phyloP scores from a whole-genome alignment of 148 eudicot genomes.

The Vaccinium vitisidaea region DNA sequence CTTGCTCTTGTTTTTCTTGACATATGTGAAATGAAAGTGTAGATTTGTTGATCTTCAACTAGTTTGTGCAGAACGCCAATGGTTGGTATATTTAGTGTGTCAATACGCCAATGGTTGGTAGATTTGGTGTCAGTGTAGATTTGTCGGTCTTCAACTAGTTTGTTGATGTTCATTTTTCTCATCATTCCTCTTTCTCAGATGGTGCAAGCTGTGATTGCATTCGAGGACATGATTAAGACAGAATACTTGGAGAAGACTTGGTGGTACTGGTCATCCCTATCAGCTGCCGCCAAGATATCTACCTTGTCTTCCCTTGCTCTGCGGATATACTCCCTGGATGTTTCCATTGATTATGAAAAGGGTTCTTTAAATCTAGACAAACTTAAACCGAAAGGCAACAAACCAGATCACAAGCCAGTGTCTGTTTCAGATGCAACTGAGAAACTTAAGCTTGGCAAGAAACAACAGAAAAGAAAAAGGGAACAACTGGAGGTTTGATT shows the following conservation, averaged over 20 bases:
- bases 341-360: constrained; percentile 52
- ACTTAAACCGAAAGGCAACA: constrained; percentile 24
- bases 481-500: constrained; percentile 30
- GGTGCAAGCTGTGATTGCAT: constrained; percentile 62
- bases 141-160: not conserved
- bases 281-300: constrained; percentile 67
- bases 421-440: constrained; percentile 37
- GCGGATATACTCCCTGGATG: constrained; percentile 66
- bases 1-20: not conserved
- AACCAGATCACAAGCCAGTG: constrained; percentile 33
- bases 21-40: not conserved
- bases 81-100: not conserved
- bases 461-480: constrained; percentile 40
- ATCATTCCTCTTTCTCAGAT: constrained; percentile 35
- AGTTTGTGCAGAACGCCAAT: not conserved
- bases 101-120: not conserved
- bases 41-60: not conserved
- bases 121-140: not conserved
- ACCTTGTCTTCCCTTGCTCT: constrained; percentile 64
- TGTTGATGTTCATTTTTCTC: not conserved
- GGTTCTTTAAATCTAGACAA: constrained; percentile 21
- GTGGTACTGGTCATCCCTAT: constrained; percentile 83
- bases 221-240: constrained; percentile 70
- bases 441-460: constrained; percentile 36
- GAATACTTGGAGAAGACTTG: constrained; percentile 56